Conservation (phyloP, 768 basidiomycete species). For the Kwoniella sp. region DNA sequence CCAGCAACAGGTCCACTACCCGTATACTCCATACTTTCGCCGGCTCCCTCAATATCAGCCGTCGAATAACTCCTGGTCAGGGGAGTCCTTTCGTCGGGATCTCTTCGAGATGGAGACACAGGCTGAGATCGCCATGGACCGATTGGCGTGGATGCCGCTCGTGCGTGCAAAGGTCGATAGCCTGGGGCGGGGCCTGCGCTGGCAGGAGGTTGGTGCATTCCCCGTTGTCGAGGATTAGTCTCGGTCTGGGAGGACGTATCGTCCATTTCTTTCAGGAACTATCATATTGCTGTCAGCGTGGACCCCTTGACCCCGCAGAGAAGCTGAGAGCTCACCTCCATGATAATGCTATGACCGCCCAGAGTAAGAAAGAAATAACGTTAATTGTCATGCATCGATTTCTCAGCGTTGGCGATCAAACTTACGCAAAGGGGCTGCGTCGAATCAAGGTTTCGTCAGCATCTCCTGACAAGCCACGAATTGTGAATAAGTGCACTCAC, state of each 20-base stretch:
- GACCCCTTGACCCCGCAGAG: neutral
- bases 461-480: neutral
- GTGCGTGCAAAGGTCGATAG: conserved; percentile 48
- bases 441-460: no score
- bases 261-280: conserved; percentile 76
- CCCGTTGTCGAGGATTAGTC: conserved; percentile 1
- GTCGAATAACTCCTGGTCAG: conserved; percentile 57
- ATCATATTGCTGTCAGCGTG: neutral
- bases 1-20: conserved; percentile 64
- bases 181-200: conserved; percentile 57
- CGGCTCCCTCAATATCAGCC: conserved; percentile 52
- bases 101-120: conserved; percentile 26
- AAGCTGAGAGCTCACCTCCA: conserved; percentile 68
- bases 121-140: conserved; percentile 39
- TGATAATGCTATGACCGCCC: conserved; percentile 65
- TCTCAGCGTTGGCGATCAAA: neutral
- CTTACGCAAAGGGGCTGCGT: conserved; percentile 79
- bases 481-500: conserved; percentile 27
- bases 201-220: conserved; percentile 1
- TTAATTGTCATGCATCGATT: neutral
- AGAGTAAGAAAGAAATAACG: neutral
- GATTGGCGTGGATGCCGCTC: conserved; percentile 52
- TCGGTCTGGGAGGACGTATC: conserved; percentile 41
- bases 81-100: conserved; percentile 50
- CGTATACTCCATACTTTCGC: conserved; percentile 52